Percentiles rank a stretch among this genome's conserved stretches.
phyloP scores from a whole-genome alignment of 495 filamentous ascomycete species.

The Xylaria intraflava region DNA sequence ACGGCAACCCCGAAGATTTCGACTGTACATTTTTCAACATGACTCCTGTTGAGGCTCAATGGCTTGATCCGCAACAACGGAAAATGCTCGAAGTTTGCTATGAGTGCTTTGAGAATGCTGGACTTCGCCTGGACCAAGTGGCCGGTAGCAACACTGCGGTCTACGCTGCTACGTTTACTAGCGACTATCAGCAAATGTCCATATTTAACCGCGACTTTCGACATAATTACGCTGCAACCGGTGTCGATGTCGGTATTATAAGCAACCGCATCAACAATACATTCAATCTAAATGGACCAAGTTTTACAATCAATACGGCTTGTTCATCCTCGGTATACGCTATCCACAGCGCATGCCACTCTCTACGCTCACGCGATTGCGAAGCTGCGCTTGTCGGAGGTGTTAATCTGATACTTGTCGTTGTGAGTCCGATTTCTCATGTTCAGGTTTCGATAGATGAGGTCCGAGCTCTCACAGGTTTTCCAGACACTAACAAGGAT shows the following conservation, averaged over 20 bases:
- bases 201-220: constrained; percentile 19
- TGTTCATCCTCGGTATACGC: constrained; percentile 48
- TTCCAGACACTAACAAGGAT: background rate
- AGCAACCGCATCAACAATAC: constrained; percentile 44
- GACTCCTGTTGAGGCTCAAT: constrained; percentile 36
- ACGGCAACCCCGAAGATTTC: constrained; percentile 29
- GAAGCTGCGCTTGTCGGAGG: constrained; percentile 27
- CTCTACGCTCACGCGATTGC: constrained; percentile 28
- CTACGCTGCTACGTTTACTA: constrained; percentile 37
- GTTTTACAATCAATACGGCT: constrained; percentile 43
- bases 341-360: constrained; percentile 36
- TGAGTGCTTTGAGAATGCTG: constrained; percentile 42
- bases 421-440: no score
- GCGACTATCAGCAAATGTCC: constrained; percentile 32
- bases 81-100: constrained; percentile 43
- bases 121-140: constrained; percentile 34
- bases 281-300: constrained; percentile 44
- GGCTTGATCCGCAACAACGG: constrained; percentile 14
- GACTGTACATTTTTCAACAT: constrained; percentile 46
- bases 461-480: background rate
- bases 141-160: constrained; percentile 33
- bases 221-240: constrained; percentile 25
- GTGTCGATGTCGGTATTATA: constrained; percentile 28
- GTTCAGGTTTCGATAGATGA: no score
- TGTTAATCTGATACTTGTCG: constrained; percentile 28